Base-by-base conservation (phyloP, 2,329 filamentous ascomycete species). In the Talaromyces marneffei region DNA sequence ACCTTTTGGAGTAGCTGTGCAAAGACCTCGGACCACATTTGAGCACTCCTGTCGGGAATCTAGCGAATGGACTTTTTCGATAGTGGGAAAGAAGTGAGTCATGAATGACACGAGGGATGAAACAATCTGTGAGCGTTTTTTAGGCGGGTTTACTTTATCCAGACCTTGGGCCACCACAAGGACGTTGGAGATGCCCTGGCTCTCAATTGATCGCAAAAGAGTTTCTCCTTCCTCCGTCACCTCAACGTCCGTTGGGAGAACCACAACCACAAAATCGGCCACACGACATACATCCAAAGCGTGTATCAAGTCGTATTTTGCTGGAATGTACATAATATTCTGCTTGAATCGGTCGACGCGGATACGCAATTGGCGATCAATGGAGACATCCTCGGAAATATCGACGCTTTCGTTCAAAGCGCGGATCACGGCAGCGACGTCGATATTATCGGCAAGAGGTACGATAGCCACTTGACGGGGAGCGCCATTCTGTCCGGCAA, bases 151-250 rank as follows among this genome's bases (percentile, higher is more conserved):
- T 40, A 96, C 79, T 62, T 83, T 84, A 61, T 93, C 88, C 12
- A 97, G 79, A 4, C 87, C 87, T 70, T 95, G 89, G 0, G 95
- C 91, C 12, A 91, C 84, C 0, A 91, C 91, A 70, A 96, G 85
- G n/a, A 95, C 84, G 23, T 92, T 97, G 0, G 93, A 96, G 66
- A 99, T 86, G 69, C 94, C 94, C 77, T 99, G 94, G 68, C 91
- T 90, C 78, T 97, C 92, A 33, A 97, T 87, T 53, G 89, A 88
- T 68, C 91, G 86, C 64, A 99, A 80, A 62, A 97, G 87, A 68
- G 91, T 79, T 76, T 97, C 92, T 65, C 92, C 93, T 42, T 92
- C 78, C 55, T 87, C 83, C 69, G 97, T 93, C 6, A 74, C 72
- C 74, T 96, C 91, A 64, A 90, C 84, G 48, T 88, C 83, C 20